A percentile compares a stretch with the other conserved stretches of the same genome.
phyloP scores from a whole-genome alignment of 352 stramenopile genomes.

The Pythium apleroticum region DNA sequence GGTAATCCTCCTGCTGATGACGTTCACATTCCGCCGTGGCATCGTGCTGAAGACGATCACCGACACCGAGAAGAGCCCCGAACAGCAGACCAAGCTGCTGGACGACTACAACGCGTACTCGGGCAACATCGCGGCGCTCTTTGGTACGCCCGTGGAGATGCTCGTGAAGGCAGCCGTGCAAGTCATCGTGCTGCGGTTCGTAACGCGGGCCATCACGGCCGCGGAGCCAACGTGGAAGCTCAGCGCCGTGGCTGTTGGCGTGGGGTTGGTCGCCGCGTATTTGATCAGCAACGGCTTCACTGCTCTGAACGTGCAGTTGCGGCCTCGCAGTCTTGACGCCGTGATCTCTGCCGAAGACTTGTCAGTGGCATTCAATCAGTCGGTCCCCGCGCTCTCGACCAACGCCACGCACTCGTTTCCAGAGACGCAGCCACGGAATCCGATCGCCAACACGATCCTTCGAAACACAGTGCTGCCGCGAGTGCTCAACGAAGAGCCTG shows the following conservation, averaged over 20 bases:
- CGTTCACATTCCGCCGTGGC: background rate
- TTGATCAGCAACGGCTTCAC: constrained; percentile 2
- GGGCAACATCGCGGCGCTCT: background rate
- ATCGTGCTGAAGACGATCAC: background rate
- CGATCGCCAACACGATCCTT: constrained; percentile 10
- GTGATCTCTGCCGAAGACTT: background rate
- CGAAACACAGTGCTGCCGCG: constrained; percentile 3
- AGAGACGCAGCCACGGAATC: constrained; percentile 6
- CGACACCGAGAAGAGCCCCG: background rate
- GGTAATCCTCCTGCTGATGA: background rate
- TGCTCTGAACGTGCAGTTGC: background rate
- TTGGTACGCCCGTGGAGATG: background rate
- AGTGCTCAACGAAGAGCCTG: background rate
- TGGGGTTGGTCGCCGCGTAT: background rate
- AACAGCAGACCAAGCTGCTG: background rate
- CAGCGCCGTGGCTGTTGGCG: background rate
- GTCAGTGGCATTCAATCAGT: background rate
- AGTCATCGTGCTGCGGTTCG: background rate
- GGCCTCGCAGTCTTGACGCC: background rate
- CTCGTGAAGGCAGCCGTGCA: background rate
- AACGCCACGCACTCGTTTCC: background rate
- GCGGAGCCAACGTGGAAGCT: background rate
- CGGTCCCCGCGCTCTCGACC: background rate
- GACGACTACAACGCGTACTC: constrained; percentile 1
- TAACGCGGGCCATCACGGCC: background rate